Evolutionary conservation across 176 grass and related monocot genomes (phyloP).

Genomic region (Lolium multiflorum): DNA sequence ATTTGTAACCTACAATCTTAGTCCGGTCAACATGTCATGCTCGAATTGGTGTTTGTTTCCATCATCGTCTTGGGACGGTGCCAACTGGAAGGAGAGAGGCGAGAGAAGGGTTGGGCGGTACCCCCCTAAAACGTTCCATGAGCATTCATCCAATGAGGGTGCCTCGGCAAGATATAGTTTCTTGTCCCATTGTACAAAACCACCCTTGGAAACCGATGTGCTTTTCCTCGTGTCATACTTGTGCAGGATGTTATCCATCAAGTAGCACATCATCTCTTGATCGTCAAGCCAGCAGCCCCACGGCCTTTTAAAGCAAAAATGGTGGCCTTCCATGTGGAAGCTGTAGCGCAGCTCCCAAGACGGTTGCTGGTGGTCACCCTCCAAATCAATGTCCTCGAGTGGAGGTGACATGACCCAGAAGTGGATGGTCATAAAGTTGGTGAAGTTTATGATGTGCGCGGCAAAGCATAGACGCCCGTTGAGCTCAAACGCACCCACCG

Average conservation of each 20-base stretch:
- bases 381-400: neutral
- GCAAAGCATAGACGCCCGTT: neutral
- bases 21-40: neutral
- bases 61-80: neutral
- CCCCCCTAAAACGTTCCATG: neutral
- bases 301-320: neutral
- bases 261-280: neutral
- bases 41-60: neutral
- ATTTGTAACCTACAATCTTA: neutral
- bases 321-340: neutral
- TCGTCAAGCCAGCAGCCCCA: neutral
- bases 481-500: neutral
- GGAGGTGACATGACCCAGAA: neutral
- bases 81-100: neutral
- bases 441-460: neutral
- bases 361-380: neutral
- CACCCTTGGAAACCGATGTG: neutral
- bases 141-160: neutral
- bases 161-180: neutral
- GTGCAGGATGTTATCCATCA: neutral
- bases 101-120: neutral
- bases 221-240: neutral
- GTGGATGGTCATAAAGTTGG: neutral
- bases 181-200: neutral
- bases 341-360: neutral